Evolutionary conservation across 2,329 filamentous ascomycete species (phyloP).

Genomic region (Aspergillus novofumigatus): DNA sequence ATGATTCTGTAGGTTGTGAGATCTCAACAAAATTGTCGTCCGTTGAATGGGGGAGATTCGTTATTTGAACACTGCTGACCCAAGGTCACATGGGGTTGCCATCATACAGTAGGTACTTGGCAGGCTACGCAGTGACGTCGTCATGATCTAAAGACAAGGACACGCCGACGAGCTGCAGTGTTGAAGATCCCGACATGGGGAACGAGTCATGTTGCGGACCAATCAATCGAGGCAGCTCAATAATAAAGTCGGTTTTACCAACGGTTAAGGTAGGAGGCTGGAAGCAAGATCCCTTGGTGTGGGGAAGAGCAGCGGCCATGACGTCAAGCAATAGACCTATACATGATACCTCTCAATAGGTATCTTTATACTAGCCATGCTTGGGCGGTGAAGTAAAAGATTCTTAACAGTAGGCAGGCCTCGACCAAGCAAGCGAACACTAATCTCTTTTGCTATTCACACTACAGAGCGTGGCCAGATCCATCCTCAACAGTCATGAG

Average conservation of each 20-base stretch:
- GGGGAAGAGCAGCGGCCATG: not conserved
- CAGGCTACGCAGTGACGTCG: conserved; percentile 24
- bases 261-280: not conserved
- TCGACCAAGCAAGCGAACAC: not conserved
- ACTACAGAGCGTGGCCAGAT: not conserved
- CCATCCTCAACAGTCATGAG: not conserved
- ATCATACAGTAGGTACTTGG: conserved; percentile 1
- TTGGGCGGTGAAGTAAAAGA: not conserved
- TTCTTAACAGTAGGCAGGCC: not conserved
- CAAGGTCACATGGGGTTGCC: conserved; percentile 8
- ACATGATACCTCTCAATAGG: not conserved
- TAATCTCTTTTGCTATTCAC: not conserved
- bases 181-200: not conserved
- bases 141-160: conserved; percentile 20
- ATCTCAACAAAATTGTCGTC: conserved; percentile 4
- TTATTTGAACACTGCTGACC: not conserved
- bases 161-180: not conserved
- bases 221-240: not conserved
- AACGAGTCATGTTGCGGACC: not conserved
- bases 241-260: not conserved
- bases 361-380: not conserved
- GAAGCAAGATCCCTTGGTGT: not conserved
- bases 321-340: not conserved
- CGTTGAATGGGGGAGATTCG: not conserved
- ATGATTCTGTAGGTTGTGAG: conserved; percentile 2